Base-by-base conservation (phyloP, 768 basidiomycete genomes). In the Clavulina sp. region DNA sequence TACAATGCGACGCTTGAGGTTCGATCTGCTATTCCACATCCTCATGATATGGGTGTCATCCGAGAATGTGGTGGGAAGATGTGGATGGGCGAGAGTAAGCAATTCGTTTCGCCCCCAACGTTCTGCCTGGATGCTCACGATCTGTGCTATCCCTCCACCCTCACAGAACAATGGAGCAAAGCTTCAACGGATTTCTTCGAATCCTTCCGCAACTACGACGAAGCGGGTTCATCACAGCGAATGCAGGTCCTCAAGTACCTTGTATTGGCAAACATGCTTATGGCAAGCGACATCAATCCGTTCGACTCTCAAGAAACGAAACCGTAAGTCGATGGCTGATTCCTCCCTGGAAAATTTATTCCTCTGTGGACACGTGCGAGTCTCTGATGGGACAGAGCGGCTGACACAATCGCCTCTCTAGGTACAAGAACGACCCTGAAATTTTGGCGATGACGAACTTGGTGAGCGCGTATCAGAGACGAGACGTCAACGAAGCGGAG, bases 291-390 rank as follows among this genome's bases (percentile, higher is more conserved):
- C 62, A 95, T 99, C 66, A 96, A 99, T 64, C 95, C 95, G 0
- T 99, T 99, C 61, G 95, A 97, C 67, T 91, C 87, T 62, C 95
- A 99, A 65, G 95, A 99, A 70, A 97, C 95, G 7, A 99, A 99
- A 63, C 95, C 95, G 77, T 96, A 62, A 62, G 76, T 68, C 5
- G 49, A n/a, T n/a, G 21, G 26, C 23, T 24, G 18, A 26, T 38
- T 18, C n/a, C 16, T n/a, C n/a, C n/a, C n/a, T n/a, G n/a, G n/a
- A n/a, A n/a, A n/a, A n/a, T n/a, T n/a, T n/a, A n/a, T 28, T 31
- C 1, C 1, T 43, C 9, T 13, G 3, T 40, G n/a, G 18, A 30
- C 21, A 36, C 23, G 48, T n/a, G n/a, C n/a, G n/a, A n/a, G n/a
- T n/a, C n/a, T n/a, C n/a, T n/a, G n/a, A 52, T 21, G 3, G 16